These are phyloP conservation scores for Globisporangium radiosum DNA, from an alignment of 352 stramenopile species.

Conservation along the genomic window DNA sequence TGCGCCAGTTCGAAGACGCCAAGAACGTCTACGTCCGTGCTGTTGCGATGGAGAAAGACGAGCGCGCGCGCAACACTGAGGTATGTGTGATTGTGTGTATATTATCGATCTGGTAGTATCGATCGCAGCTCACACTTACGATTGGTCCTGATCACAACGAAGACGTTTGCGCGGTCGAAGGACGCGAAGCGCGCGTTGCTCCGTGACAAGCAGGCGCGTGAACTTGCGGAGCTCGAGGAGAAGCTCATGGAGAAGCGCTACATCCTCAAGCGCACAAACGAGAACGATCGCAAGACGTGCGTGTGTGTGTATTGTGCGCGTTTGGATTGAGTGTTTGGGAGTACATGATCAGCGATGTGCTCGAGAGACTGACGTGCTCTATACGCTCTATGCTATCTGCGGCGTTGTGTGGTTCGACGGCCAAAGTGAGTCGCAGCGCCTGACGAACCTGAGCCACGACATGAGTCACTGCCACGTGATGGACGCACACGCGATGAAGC, in stretches of 20 bases:
- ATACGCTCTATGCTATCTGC: background rate
- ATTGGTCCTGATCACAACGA: background rate
- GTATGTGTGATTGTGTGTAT: constrained; percentile 7
- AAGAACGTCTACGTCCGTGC: constrained; percentile 58
- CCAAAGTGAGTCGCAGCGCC: constrained; percentile 51
- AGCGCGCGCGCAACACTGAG: constrained; percentile 31
- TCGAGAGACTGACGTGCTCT: background rate
- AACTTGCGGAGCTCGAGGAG: constrained; percentile 52
- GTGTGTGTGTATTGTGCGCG: background rate
- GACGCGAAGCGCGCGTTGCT: constrained; percentile 45
- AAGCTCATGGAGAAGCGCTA: constrained; percentile 73
- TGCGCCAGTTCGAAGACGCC: constrained; percentile 69
- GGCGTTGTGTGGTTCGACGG: too few species aligned
- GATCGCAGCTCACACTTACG: too few species aligned
- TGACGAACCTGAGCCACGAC: constrained; percentile 58
- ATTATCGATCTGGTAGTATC: too few species aligned
- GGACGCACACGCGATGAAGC: constrained; percentile 51
- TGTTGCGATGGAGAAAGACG: constrained; percentile 55
- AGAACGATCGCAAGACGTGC: constrained; percentile 50
- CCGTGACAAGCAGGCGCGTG: constrained; percentile 43
- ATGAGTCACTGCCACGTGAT: constrained; percentile 58
- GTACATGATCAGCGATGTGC: too few species aligned
- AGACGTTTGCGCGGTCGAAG: constrained; percentile 61
- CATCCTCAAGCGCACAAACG: constrained; percentile 47
- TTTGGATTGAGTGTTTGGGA: too few species aligned